Conservation (phyloP, 2,329 filamentous ascomycete genomes). For the Aspergillus fijiensis region DNA sequence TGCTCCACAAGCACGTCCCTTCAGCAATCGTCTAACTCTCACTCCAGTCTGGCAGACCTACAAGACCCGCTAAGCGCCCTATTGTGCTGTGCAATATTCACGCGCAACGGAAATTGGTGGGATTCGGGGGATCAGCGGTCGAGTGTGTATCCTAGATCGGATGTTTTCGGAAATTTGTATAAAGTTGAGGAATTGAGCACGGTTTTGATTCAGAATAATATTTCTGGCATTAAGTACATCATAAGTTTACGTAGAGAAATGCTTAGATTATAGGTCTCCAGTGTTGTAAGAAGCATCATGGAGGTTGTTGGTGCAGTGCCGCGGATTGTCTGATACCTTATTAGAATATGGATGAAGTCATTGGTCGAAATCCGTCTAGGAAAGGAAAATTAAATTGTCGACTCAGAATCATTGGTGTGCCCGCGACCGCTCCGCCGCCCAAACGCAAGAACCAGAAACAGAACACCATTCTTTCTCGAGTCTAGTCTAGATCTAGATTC, state of each 20-base stretch:
- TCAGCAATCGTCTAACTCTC: conserved; percentile 21
- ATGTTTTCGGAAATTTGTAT: conserved; percentile 38
- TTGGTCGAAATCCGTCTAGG: conserved; percentile 35
- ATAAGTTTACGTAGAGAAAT: neutral
- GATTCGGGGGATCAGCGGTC: conserved; percentile 18
- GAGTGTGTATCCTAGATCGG: conserved; percentile 22
- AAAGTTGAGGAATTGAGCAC: conserved; percentile 40
- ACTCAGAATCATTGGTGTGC: too few relatives aligned
- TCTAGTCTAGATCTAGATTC: conserved; percentile 2
- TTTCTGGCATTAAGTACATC: neutral
- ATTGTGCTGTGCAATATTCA: conserved; percentile 16
- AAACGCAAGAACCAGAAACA: conserved; percentile 1
- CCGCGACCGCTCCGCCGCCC: conserved; percentile 14
- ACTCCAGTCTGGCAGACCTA: conserved; percentile 64
- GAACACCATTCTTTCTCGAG: neutral
- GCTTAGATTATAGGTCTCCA: neutral
- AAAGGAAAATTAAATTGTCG: conserved; percentile 38
- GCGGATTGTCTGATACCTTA: conserved; percentile 21
- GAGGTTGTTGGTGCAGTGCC: conserved; percentile 9
- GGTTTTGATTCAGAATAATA: conserved; percentile 19
- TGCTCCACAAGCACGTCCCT: neutral
- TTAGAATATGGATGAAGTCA: conserved; percentile 46
- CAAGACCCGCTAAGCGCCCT: conserved; percentile 54
- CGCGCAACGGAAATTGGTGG: conserved; percentile 20
- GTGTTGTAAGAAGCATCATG: neutral